Evolutionary conservation across 2,329 filamentous ascomycete genomes (phyloP).

Genomic region (Tolypocladium ovalisporum): DNA sequence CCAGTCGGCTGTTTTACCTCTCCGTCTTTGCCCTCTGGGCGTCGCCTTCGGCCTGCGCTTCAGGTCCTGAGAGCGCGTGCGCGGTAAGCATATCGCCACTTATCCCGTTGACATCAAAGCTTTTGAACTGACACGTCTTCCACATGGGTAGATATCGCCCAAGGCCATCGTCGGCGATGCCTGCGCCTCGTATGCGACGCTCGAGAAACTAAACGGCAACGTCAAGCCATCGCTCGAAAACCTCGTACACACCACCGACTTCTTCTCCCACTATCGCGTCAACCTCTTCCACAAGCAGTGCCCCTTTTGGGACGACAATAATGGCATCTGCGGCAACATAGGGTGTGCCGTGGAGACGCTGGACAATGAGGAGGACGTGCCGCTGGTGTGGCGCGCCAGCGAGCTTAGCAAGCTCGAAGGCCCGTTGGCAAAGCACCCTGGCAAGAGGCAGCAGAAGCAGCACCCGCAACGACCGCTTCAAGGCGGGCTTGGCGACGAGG

Average conservation of each 20-base stretch:
- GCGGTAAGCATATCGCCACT: conserved; percentile 30
- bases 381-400: conserved; percentile 79
- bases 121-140: background rate
- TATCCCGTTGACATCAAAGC: background rate
- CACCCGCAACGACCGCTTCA: conserved; percentile 64
- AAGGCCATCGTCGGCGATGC: conserved; percentile 85
- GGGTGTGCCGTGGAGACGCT: conserved; percentile 92
- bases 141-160: conserved; percentile 61
- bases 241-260: conserved; percentile 81
- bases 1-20: conserved; percentile 43
- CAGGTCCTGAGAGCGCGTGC: conserved; percentile 33
- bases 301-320: conserved; percentile 91
- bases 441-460: conserved; percentile 60
- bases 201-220: conserved; percentile 71
- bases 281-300: conserved; percentile 92
- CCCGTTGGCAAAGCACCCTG: conserved; percentile 81
- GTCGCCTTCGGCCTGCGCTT: conserved; percentile 32
- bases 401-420: conserved; percentile 89
- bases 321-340: conserved; percentile 92
- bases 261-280: conserved; percentile 94
- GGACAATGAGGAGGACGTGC: conserved; percentile 91
- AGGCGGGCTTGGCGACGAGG: conserved; percentile 71
- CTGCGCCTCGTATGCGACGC: conserved; percentile 83
- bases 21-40: conserved; percentile 46
- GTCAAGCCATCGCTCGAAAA: conserved; percentile 69